Conservation (phyloP, 805 yeast genomes). For the Nakazawaea ishiwadae region DNA sequence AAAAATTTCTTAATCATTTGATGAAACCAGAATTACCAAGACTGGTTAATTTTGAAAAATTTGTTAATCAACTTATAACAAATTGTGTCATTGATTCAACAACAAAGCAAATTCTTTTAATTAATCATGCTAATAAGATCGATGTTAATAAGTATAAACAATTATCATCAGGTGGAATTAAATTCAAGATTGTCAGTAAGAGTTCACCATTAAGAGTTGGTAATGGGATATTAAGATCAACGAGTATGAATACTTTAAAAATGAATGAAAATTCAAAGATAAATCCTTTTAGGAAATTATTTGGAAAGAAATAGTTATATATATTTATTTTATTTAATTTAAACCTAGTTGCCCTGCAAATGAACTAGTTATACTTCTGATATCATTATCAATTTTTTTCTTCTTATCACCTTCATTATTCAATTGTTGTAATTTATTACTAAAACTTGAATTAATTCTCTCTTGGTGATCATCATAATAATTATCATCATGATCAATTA, state of each 20-base stretch:
- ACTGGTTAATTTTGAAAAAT: constrained; percentile 18
- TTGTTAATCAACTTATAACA: constrained; percentile 2
- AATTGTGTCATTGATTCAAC: background rate
- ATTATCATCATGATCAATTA: constrained; percentile 3
- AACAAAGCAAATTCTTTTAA: constrained; percentile 2
- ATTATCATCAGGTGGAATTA: background rate
- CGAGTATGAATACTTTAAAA: constrained; percentile 4
- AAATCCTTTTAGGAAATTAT: constrained; percentile 9
- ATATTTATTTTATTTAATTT: background rate
- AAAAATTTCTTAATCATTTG: constrained; percentile 26
- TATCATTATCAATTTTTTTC: constrained; percentile 27
- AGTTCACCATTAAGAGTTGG: background rate
- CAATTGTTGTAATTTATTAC: constrained; percentile 21
- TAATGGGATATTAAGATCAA: constrained; percentile 2
- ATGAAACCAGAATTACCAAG: constrained; percentile 30
- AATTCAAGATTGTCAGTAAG: constrained; percentile 1
- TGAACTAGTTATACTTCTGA: constrained; percentile 32
- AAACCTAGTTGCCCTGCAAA: constrained; percentile 31
- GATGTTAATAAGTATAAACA: constrained; percentile 1
- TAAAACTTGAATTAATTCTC: constrained; percentile 24
- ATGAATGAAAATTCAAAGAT: constrained; percentile 1
- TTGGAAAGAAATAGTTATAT: constrained; percentile 1
- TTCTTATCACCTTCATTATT: constrained; percentile 14
- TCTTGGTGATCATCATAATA: constrained; percentile 11
- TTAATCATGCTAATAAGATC: too few relatives aligned